A percentile compares a stretch with the other conserved stretches of the same genome.
These are phyloP conservation scores for Monosporozyma yasuniensis DNA, from an alignment of 805 yeast species.

Conservation along the genomic window DNA sequence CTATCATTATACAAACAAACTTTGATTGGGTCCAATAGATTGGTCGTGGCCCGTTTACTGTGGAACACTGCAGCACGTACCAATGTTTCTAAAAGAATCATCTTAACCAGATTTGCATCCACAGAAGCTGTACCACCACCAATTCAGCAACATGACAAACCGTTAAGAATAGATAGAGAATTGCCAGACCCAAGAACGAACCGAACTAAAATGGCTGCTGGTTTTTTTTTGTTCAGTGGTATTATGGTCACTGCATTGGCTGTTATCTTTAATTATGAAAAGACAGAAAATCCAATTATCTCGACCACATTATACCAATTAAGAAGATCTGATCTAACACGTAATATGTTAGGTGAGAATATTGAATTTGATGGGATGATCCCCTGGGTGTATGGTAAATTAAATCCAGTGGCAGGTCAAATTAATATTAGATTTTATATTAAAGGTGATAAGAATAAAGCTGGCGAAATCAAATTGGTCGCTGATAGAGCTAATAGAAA, in stretches of 20 bases:
- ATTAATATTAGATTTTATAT: conserved; percentile 68
- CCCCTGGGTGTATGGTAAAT: conserved; percentile 84
- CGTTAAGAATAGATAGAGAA: conserved; percentile 64
- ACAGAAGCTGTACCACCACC: not conserved
- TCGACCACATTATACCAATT: conserved; percentile 78
- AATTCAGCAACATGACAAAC: conserved; percentile 18
- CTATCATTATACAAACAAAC: not conserved
- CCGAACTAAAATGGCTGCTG: conserved; percentile 40
- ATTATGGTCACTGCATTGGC: conserved; percentile 47
- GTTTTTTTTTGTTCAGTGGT: conserved; percentile 46
- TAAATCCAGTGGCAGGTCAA: conserved; percentile 75
- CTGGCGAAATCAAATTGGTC: conserved; percentile 49
- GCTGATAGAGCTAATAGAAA: conserved; percentile 60
- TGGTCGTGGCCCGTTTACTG: not conserved
- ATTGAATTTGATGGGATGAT: conserved; percentile 57
- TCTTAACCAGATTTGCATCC: not conserved
- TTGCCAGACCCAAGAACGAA: conserved; percentile 72
- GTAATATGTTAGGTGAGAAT: conserved; percentile 59
- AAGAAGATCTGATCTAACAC: conserved; percentile 62
- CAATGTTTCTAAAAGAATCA: not conserved
- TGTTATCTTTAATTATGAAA: conserved; percentile 86
- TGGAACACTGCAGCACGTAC: not conserved
- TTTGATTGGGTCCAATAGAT: not conserved
- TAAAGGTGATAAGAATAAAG: conserved; percentile 50
- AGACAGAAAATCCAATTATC: conserved; percentile 80